Evolutionary conservation across 2,329 filamentous ascomycete genomes (phyloP).

Genomic region (Cladorrhinum sp.): DNA sequence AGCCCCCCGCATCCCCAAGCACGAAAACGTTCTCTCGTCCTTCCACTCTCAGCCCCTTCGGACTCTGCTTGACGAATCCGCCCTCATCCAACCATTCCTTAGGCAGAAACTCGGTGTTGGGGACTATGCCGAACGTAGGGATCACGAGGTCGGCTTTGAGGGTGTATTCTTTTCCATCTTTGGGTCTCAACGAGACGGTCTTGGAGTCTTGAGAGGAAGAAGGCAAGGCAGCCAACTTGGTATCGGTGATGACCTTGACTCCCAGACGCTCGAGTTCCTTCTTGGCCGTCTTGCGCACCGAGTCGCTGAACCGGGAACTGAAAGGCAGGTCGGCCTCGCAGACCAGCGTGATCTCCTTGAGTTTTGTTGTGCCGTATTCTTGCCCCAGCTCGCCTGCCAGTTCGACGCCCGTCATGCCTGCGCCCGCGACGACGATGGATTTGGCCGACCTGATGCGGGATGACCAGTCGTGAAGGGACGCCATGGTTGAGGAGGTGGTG

Average conservation of each 20-base stretch:
- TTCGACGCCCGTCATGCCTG: conserved; percentile 50
- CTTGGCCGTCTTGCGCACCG: too few relatives aligned
- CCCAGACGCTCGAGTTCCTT: too few relatives aligned
- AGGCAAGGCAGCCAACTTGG: too few relatives aligned
- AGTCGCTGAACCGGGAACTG: too few relatives aligned
- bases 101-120: conserved; percentile 41
- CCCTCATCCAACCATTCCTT: conserved; percentile 27
- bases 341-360: conserved; percentile 36
- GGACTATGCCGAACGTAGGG: conserved; percentile 43
- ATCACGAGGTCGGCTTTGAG: conserved; percentile 41
- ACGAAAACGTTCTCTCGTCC: conserved; percentile 21
- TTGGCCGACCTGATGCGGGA: conserved; percentile 40
- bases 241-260: too few relatives aligned
- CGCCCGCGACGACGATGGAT: conserved; percentile 51
- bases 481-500: conserved; percentile 42
- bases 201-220: too few relatives aligned
- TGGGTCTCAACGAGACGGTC: too few relatives aligned
- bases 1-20: conserved; percentile 30
- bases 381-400: conserved; percentile 50
- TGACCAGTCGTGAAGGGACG: conserved; percentile 37
- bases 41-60: too few relatives aligned
- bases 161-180: too few relatives aligned
- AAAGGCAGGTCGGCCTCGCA: too few relatives aligned
- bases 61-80: conserved; percentile 9
- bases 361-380: conserved; percentile 41